These are phyloP conservation scores for Stagonosporopsis cucurbitacearum DNA, from an alignment of 2,329 filamentous ascomycete species.

Conservation along the genomic window DNA sequence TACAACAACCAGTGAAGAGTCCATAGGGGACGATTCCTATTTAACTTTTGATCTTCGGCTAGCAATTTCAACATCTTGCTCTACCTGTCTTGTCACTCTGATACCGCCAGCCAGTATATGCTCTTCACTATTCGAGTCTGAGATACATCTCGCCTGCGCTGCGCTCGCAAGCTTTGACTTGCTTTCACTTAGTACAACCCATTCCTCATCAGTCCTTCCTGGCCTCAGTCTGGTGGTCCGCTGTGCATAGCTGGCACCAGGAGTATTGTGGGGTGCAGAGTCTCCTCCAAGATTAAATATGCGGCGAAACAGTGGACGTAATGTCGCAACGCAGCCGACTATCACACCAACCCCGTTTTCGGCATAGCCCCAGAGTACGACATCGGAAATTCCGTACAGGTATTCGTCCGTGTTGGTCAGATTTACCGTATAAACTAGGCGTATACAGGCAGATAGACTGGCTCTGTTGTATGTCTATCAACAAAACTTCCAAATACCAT, in stretches of 20 bases:
- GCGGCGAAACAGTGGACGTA: constrained; percentile 43
- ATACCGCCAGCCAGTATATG: constrained; percentile 4
- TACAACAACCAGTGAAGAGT: too few species aligned
- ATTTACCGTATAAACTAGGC: constrained; percentile 46
- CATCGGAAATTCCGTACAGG: constrained; percentile 42
- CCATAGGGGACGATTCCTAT: neutral
- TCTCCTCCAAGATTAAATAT: constrained; percentile 26
- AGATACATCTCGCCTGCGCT: neutral
- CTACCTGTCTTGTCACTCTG: constrained; percentile 1
- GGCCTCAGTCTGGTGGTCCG: neutral
- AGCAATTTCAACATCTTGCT: neutral
- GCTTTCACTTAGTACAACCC: constrained; percentile 9
- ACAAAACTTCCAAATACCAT: neutral
- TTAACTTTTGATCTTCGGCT: neutral
- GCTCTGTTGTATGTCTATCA: constrained; percentile 23
- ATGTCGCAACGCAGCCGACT: constrained; percentile 43
- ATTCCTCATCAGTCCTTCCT: constrained; percentile 7
- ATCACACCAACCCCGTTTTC: constrained; percentile 47
- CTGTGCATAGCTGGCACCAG: neutral
- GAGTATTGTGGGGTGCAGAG: constrained; percentile 5
- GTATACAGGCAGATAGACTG: constrained; percentile 41
- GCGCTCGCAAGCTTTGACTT: constrained; percentile 4
- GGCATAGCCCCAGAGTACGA: constrained; percentile 48
- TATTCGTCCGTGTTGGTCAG: constrained; percentile 43
- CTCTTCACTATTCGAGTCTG: constrained; percentile 11